Evolutionary conservation across 2,329 filamentous ascomycete species (phyloP), one percentile per base, ranked within the genome.

Genomic region (Aspergillus unguis): DNA sequence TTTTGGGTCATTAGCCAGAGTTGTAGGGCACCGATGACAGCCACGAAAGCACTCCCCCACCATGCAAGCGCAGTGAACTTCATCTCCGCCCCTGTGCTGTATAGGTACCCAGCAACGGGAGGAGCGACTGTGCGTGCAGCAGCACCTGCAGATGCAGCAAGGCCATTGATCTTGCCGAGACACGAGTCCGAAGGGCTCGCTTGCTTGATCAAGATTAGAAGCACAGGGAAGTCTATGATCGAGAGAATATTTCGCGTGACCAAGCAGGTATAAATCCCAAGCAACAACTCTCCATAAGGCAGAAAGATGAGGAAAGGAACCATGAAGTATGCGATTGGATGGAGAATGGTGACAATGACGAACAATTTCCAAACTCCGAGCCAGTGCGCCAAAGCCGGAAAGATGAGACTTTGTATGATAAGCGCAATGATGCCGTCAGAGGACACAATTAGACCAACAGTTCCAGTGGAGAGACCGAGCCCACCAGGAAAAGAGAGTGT

Each of bases 121-220:
- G 85, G 86, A 1, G 85, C 85, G 36, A 89, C 65, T 0, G 85
- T 88, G n/a, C 86, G 79, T 53, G 84, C 85, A 4, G 84, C 81
- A 23, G 86, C 87, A n/a, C 85, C 86, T 1, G 83, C 85, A 2
- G 83, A 86, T 55, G 87, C 87, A 44, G 86, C 85, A 6, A 89
- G 72, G 0, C 86, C 86, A 57, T 90, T 90, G 67, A 90, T 86
- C 60, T 82, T 85, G 1, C 86, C 86, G 11, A 90, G 75, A 4
- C 83, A 79, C 1, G 77, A 78, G 3, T 82, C 75, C 4, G 81
- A 79, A 0, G 85, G 85, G 3, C 84, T 82, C 1, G 86, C 84
- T 71, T 89, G 84, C 67, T 90, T 90, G 63, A 90, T 79, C 49
- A 90, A 75, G 55, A 90, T 88, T 27, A 90, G 75, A 1, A 86